phyloP scores from a whole-genome alignment of 2,329 filamentous ascomycete species.

The Alternaria arborescens region DNA sequence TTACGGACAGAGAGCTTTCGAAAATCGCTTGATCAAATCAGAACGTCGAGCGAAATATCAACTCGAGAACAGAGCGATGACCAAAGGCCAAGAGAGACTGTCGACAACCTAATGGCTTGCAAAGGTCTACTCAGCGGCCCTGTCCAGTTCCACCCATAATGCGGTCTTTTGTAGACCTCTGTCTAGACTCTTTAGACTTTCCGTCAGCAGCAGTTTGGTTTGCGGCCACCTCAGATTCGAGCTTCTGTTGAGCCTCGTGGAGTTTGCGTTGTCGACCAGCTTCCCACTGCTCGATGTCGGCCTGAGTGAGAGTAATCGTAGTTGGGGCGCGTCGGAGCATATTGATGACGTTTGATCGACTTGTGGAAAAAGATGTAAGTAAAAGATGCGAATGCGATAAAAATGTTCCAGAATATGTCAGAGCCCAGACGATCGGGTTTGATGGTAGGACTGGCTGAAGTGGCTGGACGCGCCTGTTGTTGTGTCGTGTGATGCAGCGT shows the following conservation, averaged over 20 bases:
- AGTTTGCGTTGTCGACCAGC: slow-evolving; percentile 60
- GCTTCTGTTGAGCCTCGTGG: slow-evolving; percentile 40
- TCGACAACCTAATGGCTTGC: too few species aligned
- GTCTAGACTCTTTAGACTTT: slow-evolving; percentile 24
- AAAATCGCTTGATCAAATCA: neutral
- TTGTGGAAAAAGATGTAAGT: neutral
- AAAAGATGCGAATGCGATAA: neutral
- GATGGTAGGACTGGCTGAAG: neutral
- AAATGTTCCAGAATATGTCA: neutral
- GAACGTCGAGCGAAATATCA: neutral
- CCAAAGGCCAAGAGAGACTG: too few species aligned
- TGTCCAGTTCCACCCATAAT: slow-evolving; percentile 39
- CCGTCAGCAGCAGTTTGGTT: slow-evolving; percentile 29
- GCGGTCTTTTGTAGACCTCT: slow-evolving; percentile 42
- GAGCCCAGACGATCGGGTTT: neutral
- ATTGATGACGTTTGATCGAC: slow-evolving; percentile 13
- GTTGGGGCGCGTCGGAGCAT: slow-evolving; percentile 76
- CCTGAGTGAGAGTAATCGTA: slow-evolving; percentile 71
- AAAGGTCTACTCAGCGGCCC: slow-evolving; percentile 12
- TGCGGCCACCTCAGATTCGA: slow-evolving; percentile 12
- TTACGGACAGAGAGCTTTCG: neutral
- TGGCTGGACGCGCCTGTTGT: neutral
- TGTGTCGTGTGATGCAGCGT: neutral
- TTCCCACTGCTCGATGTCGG: slow-evolving; percentile 76
- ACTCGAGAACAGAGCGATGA: too few species aligned